Conservation (phyloP, 352 stramenopile genomes). For the Globisporangium canariense region DNA sequence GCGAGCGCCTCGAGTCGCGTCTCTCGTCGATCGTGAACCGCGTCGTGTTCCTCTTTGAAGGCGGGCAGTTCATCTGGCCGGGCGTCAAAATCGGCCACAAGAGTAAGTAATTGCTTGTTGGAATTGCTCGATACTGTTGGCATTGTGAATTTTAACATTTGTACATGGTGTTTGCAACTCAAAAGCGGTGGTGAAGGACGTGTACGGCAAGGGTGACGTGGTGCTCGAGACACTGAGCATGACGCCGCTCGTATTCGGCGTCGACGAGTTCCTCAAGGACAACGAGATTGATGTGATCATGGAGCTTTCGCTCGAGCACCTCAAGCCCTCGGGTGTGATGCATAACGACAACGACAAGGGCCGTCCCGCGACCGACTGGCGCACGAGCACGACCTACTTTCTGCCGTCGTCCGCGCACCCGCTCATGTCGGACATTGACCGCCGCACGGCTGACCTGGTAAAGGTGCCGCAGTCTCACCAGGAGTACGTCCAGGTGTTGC, state of each 20-base stretch:
- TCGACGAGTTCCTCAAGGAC: conserved; percentile 69
- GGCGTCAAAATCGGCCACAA: conserved; percentile 59
- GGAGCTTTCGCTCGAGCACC: conserved; percentile 52
- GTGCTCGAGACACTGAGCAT: conserved; percentile 62
- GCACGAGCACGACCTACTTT: conserved; percentile 74
- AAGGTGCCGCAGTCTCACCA: conserved; percentile 59
- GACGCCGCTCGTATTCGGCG: conserved; percentile 57
- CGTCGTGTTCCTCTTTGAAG: conserved; percentile 69
- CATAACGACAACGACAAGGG: conserved; percentile 58
- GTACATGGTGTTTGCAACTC: neutral
- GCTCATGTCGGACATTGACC: conserved; percentile 50
- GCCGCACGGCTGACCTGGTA: conserved; percentile 49
- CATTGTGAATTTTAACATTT: neutral
- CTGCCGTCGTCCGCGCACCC: conserved; percentile 41
- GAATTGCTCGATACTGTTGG: neutral
- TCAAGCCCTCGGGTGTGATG: conserved; percentile 52
- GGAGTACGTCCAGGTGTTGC: conserved; percentile 66
- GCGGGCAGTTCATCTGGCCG: conserved; percentile 71
- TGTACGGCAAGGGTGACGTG: conserved; percentile 37
- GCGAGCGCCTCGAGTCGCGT: conserved; percentile 30
- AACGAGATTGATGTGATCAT: conserved; percentile 71
- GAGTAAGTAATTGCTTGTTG: conserved; percentile 24
- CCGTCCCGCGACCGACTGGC: conserved; percentile 57
- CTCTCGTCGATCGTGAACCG: conserved; percentile 31
- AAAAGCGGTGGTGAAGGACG: conserved; percentile 33